Conservation (phyloP, 179 eudicot species). For the Beta corolliflora region DNA sequence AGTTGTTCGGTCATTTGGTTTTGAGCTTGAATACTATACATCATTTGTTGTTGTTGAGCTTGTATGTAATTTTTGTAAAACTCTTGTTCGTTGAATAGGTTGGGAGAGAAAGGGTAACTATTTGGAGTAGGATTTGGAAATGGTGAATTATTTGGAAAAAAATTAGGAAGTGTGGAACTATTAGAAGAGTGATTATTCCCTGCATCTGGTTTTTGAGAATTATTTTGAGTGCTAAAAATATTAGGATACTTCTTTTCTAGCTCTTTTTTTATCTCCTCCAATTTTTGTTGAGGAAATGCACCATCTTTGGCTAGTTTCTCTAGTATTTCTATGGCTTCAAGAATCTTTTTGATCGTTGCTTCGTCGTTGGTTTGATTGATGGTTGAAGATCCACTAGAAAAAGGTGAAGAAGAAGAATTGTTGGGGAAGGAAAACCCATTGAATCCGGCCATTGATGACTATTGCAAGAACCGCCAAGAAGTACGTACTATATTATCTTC, state of each 20-base stretch:
- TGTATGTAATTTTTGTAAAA: not conserved
- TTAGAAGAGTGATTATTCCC: not conserved
- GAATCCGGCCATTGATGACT: not conserved
- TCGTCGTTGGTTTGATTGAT: not conserved
- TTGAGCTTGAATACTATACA: not conserved
- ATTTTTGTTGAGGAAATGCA: not conserved
- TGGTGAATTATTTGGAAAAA: not conserved
- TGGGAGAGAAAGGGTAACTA: not conserved
- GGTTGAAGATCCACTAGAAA: not conserved
- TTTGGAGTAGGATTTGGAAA: not conserved
- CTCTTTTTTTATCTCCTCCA: slow-evolving; percentile 4
- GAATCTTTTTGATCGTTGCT: not conserved
- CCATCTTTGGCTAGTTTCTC: slow-evolving; percentile 4
- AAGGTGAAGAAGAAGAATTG: not conserved
- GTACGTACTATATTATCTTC: no score
- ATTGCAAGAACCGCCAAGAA: no score
- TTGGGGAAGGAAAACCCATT: not conserved
- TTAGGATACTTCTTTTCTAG: slow-evolving; percentile 1
- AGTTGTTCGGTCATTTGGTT: not conserved
- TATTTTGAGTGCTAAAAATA: not conserved
- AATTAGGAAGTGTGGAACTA: not conserved
- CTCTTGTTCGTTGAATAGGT: not conserved
- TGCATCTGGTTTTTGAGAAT: not conserved
- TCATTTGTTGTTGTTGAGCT: not conserved
- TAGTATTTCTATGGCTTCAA: not conserved